Base-by-base conservation (phyloP, 345 rosid species). In the Citrus australasica region DNA sequence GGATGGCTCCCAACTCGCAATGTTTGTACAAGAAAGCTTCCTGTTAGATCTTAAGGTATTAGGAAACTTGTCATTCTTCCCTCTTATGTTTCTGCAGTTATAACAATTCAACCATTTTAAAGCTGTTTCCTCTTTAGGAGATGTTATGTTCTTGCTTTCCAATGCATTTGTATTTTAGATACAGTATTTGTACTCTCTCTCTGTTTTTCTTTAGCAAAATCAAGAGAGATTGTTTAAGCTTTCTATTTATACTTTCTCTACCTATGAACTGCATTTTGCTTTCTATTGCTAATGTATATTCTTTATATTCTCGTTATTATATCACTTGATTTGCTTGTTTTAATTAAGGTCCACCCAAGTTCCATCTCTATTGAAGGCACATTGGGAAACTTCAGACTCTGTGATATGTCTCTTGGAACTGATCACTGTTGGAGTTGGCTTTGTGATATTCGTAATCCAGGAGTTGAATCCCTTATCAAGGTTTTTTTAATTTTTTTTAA, bases 371-470 rank as follows among this genome's bases (percentile, higher is more conserved):
- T 96, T 76, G 98, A 94, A 86, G 95, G 99, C 79, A 90, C 94
- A 72, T 80, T 96, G 75, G 99, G 98, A 82, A 96, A 96, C 87
- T 92, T 96, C 85, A 92, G 91, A 86, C 98, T 96, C 33, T 82
- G 93, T 82, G 99, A 96, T 82, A 88, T 86, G 97, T 94, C 99
- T 27, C 89, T 92, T 76, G 98, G 89, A 80, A 76, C 84, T 51
- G 92, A 90, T 79, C 85, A 91, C 79, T 87, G 86, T 79, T 94
- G 97, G 95, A 84, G 94, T 79, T 96, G 98, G 98, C 93, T 96
- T 79, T 96, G 99, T 84, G 99, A 96, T 86, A 90, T 96, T 81
- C 98, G 99, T 60, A 92, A 94, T 86, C 97, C 97, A 73, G 99
- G 95, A 71, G 83, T 90, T 27, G 99, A 96, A 77, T 96, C 99